Base-by-base conservation (phyloP, 371 early-diverging fungal genomes). In the Funneliformis caledonium region DNA sequence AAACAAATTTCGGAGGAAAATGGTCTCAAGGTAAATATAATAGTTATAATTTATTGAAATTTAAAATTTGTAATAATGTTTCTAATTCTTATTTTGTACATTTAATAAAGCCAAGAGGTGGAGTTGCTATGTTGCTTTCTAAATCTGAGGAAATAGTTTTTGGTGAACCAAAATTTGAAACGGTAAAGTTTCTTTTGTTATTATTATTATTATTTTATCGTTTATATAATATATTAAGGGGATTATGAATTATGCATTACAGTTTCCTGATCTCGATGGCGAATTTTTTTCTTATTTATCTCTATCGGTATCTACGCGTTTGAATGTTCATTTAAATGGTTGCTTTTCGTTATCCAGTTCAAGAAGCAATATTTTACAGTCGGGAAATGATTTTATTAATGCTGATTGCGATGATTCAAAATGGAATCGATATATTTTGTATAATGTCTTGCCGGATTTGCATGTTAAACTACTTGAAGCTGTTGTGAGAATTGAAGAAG, bases 351-450 rank as follows among this genome's bases (percentile, higher is more conserved):
- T 70, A 22, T 22, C 47, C 6, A 47, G 22, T 16, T 47, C 42
- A 12, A 42, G 70, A 45, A 42, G 4, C 1, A 45, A 43, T 45
- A 70, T 70, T 47, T 11, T 48, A 31, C 67, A 65, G 16, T 65
- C 4, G 10, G 45, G 22, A 11, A 43, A 16, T 5, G 47, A 70
- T 22, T 70, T 70, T 8, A 4, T 70, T 47, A 10, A 43, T 0
- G 22, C 37, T 11, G 19, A 70, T 70, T n/a, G 16, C 19, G 12
- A 26, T 4, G 22, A 43, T 43, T 48, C 11, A 14, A 26, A 47
- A 26, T 79, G 80, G 80, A 79, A 79, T 75, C 12, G 19, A 74
- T 52, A 37, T 31, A 52, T 74, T 47, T 48, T 79, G 22, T 19
- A 9, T 26, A 4, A 75, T 11, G n/a, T 75, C 19, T 79, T 79